Evolutionary conservation across 345 rosid genomes (phyloP).

Genomic region (Abelmoschus esculentus): DNA sequence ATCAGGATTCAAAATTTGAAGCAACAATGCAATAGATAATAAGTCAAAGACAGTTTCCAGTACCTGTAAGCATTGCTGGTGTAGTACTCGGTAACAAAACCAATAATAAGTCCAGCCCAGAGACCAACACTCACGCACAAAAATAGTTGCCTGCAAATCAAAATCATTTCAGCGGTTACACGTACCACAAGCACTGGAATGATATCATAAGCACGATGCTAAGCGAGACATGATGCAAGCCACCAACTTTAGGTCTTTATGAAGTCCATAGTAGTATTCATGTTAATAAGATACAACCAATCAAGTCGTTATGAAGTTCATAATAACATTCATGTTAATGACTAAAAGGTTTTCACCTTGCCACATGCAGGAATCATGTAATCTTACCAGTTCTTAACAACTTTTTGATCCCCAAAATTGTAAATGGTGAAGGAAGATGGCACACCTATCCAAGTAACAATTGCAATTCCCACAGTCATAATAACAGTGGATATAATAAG

Average conservation of each 20-base stretch:
- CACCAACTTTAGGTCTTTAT: not conserved
- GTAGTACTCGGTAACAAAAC: slow-evolving; percentile 65
- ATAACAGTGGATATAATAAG: slow-evolving; percentile 62
- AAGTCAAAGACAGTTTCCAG: not conserved
- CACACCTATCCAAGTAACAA: slow-evolving; percentile 48
- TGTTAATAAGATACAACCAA: not conserved
- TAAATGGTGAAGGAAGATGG: slow-evolving; percentile 67
- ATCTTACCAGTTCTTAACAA: slow-evolving; percentile 61
- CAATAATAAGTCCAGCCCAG: slow-evolving; percentile 79
- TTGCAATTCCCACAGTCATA: slow-evolving; percentile 61
- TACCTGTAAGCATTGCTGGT: slow-evolving; percentile 76
- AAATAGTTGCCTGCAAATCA: slow-evolving; percentile 54
- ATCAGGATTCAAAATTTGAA: not conserved
- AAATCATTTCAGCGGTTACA: slow-evolving; percentile 9
- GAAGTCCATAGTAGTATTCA: not conserved
- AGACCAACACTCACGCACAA: slow-evolving; percentile 70
- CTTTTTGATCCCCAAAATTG: slow-evolving; percentile 63
- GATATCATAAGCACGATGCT: not conserved
- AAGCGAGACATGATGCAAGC: not conserved
- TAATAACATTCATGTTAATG: no score
- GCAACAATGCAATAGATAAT: not conserved
- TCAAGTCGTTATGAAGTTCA: not conserved
- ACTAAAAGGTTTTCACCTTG: no score
- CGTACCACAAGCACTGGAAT: not conserved
- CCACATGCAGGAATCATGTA: not conserved